These are phyloP conservation scores for Echeveria elegans DNA, from an alignment of 164 flowering plant species.

Conservation along the genomic window DNA sequence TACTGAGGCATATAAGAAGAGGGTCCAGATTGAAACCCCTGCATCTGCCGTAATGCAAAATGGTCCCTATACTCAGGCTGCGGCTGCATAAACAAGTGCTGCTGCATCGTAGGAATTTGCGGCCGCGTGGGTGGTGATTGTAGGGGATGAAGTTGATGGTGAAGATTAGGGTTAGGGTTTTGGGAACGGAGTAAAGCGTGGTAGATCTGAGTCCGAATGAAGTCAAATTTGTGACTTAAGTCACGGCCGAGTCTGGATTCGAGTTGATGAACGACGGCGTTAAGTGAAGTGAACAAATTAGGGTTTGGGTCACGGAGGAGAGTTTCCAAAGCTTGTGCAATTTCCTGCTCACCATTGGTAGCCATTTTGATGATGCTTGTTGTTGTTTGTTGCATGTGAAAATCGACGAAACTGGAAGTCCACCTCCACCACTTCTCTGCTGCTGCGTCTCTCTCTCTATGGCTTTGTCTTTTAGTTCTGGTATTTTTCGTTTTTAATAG, in stretches of 20 bases:
- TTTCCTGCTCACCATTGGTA: conserved; percentile 64
- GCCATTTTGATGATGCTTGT: conserved; percentile 8
- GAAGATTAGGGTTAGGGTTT: conserved; percentile 8
- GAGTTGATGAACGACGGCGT: conserved; percentile 56
- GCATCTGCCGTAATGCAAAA: not conserved
- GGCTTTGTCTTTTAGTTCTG: no score
- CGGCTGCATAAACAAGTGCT: not conserved
- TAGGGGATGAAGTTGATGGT: conserved; percentile 14
- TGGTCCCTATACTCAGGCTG: not conserved
- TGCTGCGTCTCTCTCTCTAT: not conserved
- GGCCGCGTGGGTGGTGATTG: conserved; percentile 20
- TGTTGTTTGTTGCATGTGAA: conserved; percentile 1
- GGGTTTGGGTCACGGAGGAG: conserved; percentile 54
- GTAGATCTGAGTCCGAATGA: conserved; percentile 56
- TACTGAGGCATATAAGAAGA: conserved; percentile 1
- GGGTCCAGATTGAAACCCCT: not conserved
- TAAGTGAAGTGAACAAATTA: conserved; percentile 34
- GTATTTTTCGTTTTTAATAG: no score
- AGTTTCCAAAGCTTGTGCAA: conserved; percentile 49
- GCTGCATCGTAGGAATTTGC: conserved; percentile 12
- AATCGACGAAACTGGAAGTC: not conserved
- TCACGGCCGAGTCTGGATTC: conserved; percentile 54
- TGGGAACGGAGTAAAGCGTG: conserved; percentile 26
- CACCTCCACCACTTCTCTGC: not conserved
- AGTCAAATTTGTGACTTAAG: conserved; percentile 45